Conservation (phyloP, 2,329 filamentous ascomycete genomes). For the Colletotrichum aenigma region DNA sequence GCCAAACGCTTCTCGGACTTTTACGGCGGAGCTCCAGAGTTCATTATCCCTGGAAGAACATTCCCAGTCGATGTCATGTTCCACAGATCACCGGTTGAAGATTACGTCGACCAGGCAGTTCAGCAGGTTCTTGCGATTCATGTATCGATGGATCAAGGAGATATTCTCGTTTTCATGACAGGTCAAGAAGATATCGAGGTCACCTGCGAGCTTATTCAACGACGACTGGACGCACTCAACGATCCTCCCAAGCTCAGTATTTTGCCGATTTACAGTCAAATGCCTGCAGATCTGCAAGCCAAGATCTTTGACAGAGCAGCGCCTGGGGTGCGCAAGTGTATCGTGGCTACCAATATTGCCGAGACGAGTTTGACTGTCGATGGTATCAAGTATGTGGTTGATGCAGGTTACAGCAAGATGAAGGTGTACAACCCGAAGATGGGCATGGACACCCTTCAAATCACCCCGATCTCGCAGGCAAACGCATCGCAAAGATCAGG, state of each 20-base stretch:
- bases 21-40: slow-evolving; percentile 94
- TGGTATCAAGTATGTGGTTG: slow-evolving; percentile 98
- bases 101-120: slow-evolving; percentile 96
- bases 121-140: slow-evolving; percentile 96
- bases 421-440: slow-evolving; percentile 99
- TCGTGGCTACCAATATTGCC: slow-evolving; percentile 97
- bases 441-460: slow-evolving; percentile 98
- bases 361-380: slow-evolving; percentile 98
- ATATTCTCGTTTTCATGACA: slow-evolving; percentile 99
- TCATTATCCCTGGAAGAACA: slow-evolving; percentile 92
- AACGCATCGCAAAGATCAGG: slow-evolving; percentile 94
- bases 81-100: slow-evolving; percentile 91
- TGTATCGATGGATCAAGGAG: slow-evolving; percentile 89
- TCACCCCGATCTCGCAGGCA: slow-evolving; percentile 96
- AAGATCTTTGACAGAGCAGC: slow-evolving; percentile 95
- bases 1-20: slow-evolving; percentile 95
- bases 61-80: slow-evolving; percentile 98
- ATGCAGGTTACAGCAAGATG: slow-evolving; percentile 93
- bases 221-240: slow-evolving; percentile 85
- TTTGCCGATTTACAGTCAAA: slow-evolving; percentile 97
- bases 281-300: slow-evolving; percentile 96
- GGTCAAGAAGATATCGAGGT: slow-evolving; percentile 98
- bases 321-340: slow-evolving; percentile 92
- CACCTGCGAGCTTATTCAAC: slow-evolving; percentile 91
- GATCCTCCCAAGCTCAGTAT: slow-evolving; percentile 95